Evolutionary conservation across 164 flowering plant genomes (phyloP), one percentile per base, ranked within the genome.

Genomic region (Aristolochia fimbriata): DNA sequence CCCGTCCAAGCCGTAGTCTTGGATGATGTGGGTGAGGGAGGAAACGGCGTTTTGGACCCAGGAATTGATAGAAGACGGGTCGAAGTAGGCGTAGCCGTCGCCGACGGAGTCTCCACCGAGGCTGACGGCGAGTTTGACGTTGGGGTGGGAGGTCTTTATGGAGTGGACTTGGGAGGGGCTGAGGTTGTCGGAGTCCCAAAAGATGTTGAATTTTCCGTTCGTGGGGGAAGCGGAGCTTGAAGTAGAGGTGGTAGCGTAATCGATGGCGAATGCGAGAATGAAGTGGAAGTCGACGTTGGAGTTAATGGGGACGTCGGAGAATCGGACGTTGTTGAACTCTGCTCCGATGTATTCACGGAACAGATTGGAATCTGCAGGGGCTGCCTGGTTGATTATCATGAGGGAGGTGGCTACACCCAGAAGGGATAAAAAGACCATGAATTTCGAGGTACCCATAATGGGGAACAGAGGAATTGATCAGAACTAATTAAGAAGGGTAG

Each of bases 221-320:
- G 86, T 84, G 23, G 86, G 79, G 1, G 82, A 81, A 25, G 88
- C 70, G 20, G 78, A 65, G 1, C 66, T 55, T 0, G 78, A 70
- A 27, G 30, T 55, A 0, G 78, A 70, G 5, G 30, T 27, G 51
- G 78, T 63, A 23, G 80, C 75, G 77, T 84, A 86, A 56, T 86
- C 93, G 8, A 84, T 82, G 57, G 82, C 86, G 30, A 84, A 84
- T 11, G 93, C 59, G n/a, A 84, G 88, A 50, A 85, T 76, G 79
- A 78, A 86, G 67, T 86, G 85, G 71, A 80, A 80, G 4, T 83
- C 74, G 15, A 80, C 79, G 12, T 61, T 37, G 4, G 81, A 55
- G 72, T 77, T 64, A 3, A 84, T 66, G 22, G 87, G 85, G 2
- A 82, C 85, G 51, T 84, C 84, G 3, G 81, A 55, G 41, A 84